Evolutionary conservation across 2,329 filamentous ascomycete species (phyloP), one percentile per base, ranked within the genome.

Genomic region (Periconia sp.): DNA sequence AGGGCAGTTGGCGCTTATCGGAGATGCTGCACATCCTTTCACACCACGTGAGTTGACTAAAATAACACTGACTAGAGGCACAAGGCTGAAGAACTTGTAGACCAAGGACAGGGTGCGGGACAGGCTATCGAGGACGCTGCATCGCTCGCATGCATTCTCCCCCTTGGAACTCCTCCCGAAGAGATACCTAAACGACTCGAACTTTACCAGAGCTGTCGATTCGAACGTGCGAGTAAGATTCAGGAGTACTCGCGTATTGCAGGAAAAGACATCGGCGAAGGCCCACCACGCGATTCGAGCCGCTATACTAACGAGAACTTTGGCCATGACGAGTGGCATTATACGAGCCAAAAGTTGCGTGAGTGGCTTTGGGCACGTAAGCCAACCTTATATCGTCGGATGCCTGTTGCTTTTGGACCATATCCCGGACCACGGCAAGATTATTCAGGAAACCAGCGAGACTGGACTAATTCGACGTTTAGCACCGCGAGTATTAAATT

Each of bases 1-100:
- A 2, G 78, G 67, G 0, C 75, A 72, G 4, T 59, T 87, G 13
- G 82, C 76, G 1, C 63, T 87, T 0, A 63, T 88, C 0, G 85
- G 86, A 0, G 85, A 88, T 58, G 83, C 85, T 0, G 85, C 83
- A 0, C 85, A 89, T 59, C 84, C 85, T 0, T 87, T 88, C 55
- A 69, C 84, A 0, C 85, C 84, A 11, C 78, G 76, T 78, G 61
- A 63, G 73, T 63, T 9, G 2, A 3, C 17, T 15, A 12, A 6
- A 5, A 9, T 32, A 18, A 13, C 11, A 40, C 10, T 19, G 7
- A 7, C n/a, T 8, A 18, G 4, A 21, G 17, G 2, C 16, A 12
- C 4, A 3, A 24, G 3, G 13, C 40, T 36, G 11, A 37, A 13
- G 13, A 5, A 16, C 23, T 23, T 29, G 2, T 17, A 68, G 68